Conservation (phyloP, 1,284 basidiomycete genomes). For the Rhodotorula sp. region DNA sequence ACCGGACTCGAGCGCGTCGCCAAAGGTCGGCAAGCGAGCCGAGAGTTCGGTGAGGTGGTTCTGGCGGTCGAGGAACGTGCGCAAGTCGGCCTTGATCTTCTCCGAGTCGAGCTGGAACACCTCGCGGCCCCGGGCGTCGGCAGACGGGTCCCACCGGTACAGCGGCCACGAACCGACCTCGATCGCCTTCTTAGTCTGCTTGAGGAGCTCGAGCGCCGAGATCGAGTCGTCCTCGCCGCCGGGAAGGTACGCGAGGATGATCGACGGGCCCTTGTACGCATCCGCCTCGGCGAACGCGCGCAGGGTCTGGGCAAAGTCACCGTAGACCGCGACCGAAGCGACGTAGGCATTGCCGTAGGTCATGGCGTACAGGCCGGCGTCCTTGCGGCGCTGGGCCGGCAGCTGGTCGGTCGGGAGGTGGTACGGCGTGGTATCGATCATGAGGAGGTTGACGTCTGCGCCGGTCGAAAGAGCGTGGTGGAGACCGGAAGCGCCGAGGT, state of each 20-base stretch:
- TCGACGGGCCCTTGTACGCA: slow-evolving; percentile 80
- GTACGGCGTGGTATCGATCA: slow-evolving; percentile 91
- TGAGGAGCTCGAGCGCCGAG: slow-evolving; percentile 81
- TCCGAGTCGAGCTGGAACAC: slow-evolving; percentile 88
- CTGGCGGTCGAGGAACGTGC: slow-evolving; percentile 91
- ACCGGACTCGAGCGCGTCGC: slow-evolving; percentile 80
- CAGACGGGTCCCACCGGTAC: slow-evolving; percentile 93
- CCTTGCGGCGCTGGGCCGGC: slow-evolving; percentile 58
- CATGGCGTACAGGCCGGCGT: slow-evolving; percentile 95
- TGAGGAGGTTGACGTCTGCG: slow-evolving; percentile 89
- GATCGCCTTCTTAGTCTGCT: slow-evolving; percentile 95
- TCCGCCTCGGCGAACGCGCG: slow-evolving; percentile 92
- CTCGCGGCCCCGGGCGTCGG: slow-evolving; percentile 69
- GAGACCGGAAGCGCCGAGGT: slow-evolving; percentile 91
- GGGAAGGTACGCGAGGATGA: slow-evolving; percentile 92
- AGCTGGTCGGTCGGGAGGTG: slow-evolving; percentile 65
- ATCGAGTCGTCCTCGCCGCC: slow-evolving; percentile 68
- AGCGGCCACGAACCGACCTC: slow-evolving; percentile 97
- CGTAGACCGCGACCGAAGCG: slow-evolving; percentile 90
- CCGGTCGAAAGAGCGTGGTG: slow-evolving; percentile 91
- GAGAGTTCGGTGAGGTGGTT: slow-evolving; percentile 93
- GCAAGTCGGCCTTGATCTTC: slow-evolving; percentile 89
- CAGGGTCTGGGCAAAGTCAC: slow-evolving; percentile 91
- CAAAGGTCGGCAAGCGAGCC: slow-evolving; percentile 71
- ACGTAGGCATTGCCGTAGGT: slow-evolving; percentile 97